A percentile compares a stretch with the other conserved stretches of the same genome.
Evolutionary conservation across 495 filamentous ascomycete genomes (phyloP).

Genomic region (Staphylotrichum longicolle): DNA sequence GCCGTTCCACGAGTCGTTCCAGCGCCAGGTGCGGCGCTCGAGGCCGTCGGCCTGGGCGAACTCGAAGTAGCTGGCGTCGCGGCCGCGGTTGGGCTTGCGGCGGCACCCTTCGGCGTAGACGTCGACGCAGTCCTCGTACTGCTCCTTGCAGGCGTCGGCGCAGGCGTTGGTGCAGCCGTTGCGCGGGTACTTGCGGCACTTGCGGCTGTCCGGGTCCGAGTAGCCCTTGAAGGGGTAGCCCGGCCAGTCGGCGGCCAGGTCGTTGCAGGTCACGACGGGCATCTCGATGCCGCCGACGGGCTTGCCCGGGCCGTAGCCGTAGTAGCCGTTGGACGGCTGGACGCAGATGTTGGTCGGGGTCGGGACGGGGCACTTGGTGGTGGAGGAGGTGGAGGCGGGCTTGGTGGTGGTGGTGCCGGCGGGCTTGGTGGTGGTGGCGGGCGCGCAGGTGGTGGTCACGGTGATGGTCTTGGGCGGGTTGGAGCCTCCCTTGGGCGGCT

Average conservation of each 20-base stretch:
- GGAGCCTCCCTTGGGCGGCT: constrained; percentile 37
- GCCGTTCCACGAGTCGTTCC: constrained; percentile 12
- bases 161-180: constrained; percentile 36
- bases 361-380: constrained; percentile 40
- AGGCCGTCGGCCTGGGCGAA: not conserved
- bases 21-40: constrained; percentile 9
- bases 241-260: constrained; percentile 37
- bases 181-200: constrained; percentile 42
- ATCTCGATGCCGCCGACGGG: constrained; percentile 50
- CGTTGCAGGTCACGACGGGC: constrained; percentile 52
- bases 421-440: constrained; percentile 25
- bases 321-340: constrained; percentile 38
- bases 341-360: constrained; percentile 47
- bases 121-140: constrained; percentile 45
- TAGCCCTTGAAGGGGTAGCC: constrained; percentile 49
- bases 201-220: constrained; percentile 32
- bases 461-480: constrained; percentile 33
- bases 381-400: constrained; percentile 20
- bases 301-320: constrained; percentile 40
- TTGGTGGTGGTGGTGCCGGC: constrained; percentile 25
- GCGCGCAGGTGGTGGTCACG: constrained; percentile 32
- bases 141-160: constrained; percentile 48
- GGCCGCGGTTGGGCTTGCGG: not conserved
- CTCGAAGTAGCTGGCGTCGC: constrained; percentile 12
- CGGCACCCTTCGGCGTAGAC: constrained; percentile 47